Evolutionary conservation across 1,284 basidiomycete species (phyloP), one percentile per base, ranked within the genome.

Genomic region (Cryptococcus amylolentus): DNA sequence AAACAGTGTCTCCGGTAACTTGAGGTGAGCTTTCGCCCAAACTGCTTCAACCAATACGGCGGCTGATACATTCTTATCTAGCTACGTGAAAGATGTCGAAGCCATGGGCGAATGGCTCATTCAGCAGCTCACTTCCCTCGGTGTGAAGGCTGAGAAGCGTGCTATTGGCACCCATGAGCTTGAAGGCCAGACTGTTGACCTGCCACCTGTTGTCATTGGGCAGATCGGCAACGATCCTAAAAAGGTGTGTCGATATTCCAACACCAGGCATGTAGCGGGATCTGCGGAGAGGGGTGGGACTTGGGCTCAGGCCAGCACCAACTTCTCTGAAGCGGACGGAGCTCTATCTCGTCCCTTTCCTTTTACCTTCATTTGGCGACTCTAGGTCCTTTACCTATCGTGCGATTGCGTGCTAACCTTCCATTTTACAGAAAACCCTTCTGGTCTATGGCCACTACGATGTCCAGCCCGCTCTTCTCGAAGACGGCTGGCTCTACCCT

Each of bases 401-500:
- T 49, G 35, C 55, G 41, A 63, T 56, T 27, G 27, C 54, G 57
- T 56, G 54, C 53, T 64, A n/a, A 23, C 27, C 7, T 45, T 13
- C 28, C 13, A 3, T 26, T 18, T 23, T 20, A 10, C 57, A 77
- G 84, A 94, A 89, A 84, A 97, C 91, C 0, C 85, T 97, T 52
- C 83, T 96, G 26, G 80, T 96, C 47, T 97, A 97, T 72, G 93
- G 92, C 1, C 90, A 93, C 73, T 93, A 89, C 69, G 77, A 78
- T 56, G 77, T 78, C 27, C 77, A 79, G 63, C 77, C 77, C 23
- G 80, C 80, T 26, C 76, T 82, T 56, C 84, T 84, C 72, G 86
- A 86, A 31, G 94, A 97, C 68, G 92, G 92, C 37, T 95, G 94
- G 94, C 79, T 88, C 66, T 88, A 89, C 18, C 88, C 95, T 60